Evolutionary conservation across 139 green algal species (phyloP).

Genomic region (Zygnema circumcarinatum): DNA sequence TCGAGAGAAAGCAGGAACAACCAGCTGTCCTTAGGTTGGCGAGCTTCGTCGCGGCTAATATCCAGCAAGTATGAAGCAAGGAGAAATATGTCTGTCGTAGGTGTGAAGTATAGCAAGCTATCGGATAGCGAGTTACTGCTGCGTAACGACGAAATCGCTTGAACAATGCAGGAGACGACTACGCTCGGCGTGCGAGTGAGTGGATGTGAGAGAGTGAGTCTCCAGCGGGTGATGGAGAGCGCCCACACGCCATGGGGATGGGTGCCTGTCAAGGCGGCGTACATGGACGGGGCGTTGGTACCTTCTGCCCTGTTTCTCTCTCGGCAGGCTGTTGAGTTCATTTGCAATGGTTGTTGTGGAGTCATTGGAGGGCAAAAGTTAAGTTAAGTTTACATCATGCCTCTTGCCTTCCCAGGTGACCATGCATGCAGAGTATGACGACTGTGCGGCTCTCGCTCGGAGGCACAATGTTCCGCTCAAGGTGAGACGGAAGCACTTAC

Average conservation of each 20-base stretch:
- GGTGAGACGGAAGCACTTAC: too few relatives aligned
- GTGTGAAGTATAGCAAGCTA: background rate
- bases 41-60: background rate
- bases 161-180: slow-evolving; percentile 26
- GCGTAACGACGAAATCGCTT: background rate
- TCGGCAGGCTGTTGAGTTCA: background rate
- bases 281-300: slow-evolving; percentile 18
- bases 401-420: slow-evolving; percentile 20
- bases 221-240: background rate
- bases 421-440: slow-evolving; percentile 33
- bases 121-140: background rate
- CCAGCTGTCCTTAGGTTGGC: background rate
- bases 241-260: slow-evolving; percentile 26
- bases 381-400: too few relatives aligned
- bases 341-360: background rate
- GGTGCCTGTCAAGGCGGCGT: slow-evolving; percentile 29
- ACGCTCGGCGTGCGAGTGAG: slow-evolving; percentile 25
- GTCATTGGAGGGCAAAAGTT: too few relatives aligned
- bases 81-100: background rate
- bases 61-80: background rate
- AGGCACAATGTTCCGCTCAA: slow-evolving; percentile 35
- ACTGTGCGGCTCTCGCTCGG: slow-evolving; percentile 19
- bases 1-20: background rate
- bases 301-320: slow-evolving; percentile 3
- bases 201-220: slow-evolving; percentile 22